Evolutionary conservation across 108 stramenopile genomes (phyloP), one percentile per base, ranked within the genome.

Genomic region (Pseudonitzschia pungens): DNA sequence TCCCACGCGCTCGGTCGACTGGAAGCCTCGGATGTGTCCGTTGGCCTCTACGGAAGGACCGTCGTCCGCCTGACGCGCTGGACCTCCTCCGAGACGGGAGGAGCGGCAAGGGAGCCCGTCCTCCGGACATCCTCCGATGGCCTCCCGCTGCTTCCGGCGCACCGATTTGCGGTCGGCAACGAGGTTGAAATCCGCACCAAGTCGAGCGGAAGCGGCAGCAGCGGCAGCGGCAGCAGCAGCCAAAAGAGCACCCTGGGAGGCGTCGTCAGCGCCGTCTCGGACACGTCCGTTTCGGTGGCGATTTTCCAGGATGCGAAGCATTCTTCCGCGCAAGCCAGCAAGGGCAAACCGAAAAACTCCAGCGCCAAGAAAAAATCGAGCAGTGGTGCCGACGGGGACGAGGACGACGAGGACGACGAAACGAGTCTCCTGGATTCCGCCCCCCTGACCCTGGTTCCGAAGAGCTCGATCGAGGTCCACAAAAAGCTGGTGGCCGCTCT

Each of bases 101-200:
- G 42, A 31, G 29, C 51, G 44, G 16, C 51, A 8, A 48, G 52
- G 20, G 15, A 33, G 0, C 28, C 65, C 1, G 41, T 27, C 11
- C 11, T 7, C 20, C 31, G 40, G 50, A 22, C 33, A n/a, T 14
- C 43, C 44, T 33, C 69, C 52, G 7, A 44, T 24, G 18, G 40
- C 48, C 41, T 50, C 45, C 32, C 59, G 31, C 56, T 75, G 68
- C 73, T 94, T 24, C 88, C 83, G 36, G 84, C 91, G 1, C 93
- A 94, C 81, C 84, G 89, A 27, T 86, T 94, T 58, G 88, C 93
- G 16, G 88, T 87, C 0, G 93, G 93, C n/a, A 91, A 94, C 70
- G 93, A 94, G 70, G 89, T 94, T 10, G 84, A 92, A 83, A 86
- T 94, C 64, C 78, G 81, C 26, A 69, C 89, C 33, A 86, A 80